Evolutionary conservation across 2,329 filamentous ascomycete genomes (phyloP), one percentile per base, ranked within the genome.

Genomic region (Stemphylium beticola): DNA sequence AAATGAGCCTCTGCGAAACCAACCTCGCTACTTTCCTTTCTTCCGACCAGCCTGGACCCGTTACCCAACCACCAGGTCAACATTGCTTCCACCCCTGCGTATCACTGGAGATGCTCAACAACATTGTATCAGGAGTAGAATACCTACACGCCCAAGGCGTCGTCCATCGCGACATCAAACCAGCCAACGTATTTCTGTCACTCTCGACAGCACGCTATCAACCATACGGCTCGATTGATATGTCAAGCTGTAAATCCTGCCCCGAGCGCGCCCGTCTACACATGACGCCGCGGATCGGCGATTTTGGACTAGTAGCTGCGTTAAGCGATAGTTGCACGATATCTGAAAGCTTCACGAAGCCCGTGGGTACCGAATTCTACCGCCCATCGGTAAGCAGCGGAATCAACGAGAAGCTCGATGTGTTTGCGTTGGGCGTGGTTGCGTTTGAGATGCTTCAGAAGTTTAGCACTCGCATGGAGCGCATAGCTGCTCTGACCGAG

Each of bases 111-210:
- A 75, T 90, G 1, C 76, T 89, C n/a, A 72, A 83, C 11, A 80
- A 81, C 1, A 83, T 89, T 26, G 73, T 88, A 1, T 82, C 85
- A 8, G 87, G 87, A 1, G 81, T 89, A 3, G 81, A 86, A 53
- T 89, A 90, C 62, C 78, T 89, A 2, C 87, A 90, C 62, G 74
- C 77, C 0, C 79, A 85, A 54, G 79, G 80, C 5, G 82, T 89
- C 42, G 80, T 88, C 0, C 87, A 90, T 63, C 83, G 87, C 9
- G 87, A 90, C 64, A 77, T 90, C 18, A 90, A 90, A 64, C 87
- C 87, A 0, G 84, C 83, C 3, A 90, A 90, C 60, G 83, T 90
- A 24, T 88, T 90, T 70, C 75, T 90, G 0, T 83, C 82, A 2
- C 67, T 80, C n/a, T 72, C 77, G 15, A 71, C 65, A 4, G 67